Conservation (phyloP, 108 stramenopile species). For the Stephanodiscus minutulus region DNA sequence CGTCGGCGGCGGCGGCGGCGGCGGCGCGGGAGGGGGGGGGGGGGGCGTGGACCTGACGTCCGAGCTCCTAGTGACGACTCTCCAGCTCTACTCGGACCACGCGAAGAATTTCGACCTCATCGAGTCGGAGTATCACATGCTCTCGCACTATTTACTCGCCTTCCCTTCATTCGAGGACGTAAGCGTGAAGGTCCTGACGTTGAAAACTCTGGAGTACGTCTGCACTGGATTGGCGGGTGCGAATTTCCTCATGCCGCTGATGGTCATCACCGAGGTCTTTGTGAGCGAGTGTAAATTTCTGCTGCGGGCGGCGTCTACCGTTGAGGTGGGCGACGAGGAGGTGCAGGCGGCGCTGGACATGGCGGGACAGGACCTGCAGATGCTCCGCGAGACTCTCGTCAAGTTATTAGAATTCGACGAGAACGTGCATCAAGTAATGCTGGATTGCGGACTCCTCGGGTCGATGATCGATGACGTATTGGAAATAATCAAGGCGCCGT, state of each 20-base stretch:
- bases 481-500: slow-evolving; percentile 47
- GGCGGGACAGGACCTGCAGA: slow-evolving; percentile 68
- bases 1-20: slow-evolving; percentile 12
- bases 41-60: slow-evolving; percentile 45
- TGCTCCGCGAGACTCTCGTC: slow-evolving; percentile 85
- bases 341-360: slow-evolving; percentile 28
- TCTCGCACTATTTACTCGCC: slow-evolving; percentile 81
- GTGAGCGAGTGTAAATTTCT: slow-evolving; percentile 76
- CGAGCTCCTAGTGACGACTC: slow-evolving; percentile 78
- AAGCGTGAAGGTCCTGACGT: slow-evolving; percentile 85
- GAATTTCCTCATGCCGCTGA: slow-evolving; percentile 72
- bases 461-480: slow-evolving; percentile 65
- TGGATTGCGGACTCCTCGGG: slow-evolving; percentile 69
- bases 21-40: slow-evolving; percentile 13
- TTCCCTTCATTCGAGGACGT: slow-evolving; percentile 85
- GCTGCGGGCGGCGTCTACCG: slow-evolving; percentile 41
- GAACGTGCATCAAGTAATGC: slow-evolving; percentile 70
- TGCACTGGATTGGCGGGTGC: slow-evolving; percentile 80
- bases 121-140: slow-evolving; percentile 77
- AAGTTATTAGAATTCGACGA: slow-evolving; percentile 90
- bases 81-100: slow-evolving; percentile 93
- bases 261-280: slow-evolving; percentile 80
- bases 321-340: slow-evolving; percentile 13
- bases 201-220: slow-evolving; percentile 93
- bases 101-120: slow-evolving; percentile 85